Percentiles rank a stretch among this genome's conserved stretches.
These are phyloP conservation scores for Claviceps fusiformis DNA, from an alignment of 2,329 filamentous ascomycete species.

Conservation along the genomic window DNA sequence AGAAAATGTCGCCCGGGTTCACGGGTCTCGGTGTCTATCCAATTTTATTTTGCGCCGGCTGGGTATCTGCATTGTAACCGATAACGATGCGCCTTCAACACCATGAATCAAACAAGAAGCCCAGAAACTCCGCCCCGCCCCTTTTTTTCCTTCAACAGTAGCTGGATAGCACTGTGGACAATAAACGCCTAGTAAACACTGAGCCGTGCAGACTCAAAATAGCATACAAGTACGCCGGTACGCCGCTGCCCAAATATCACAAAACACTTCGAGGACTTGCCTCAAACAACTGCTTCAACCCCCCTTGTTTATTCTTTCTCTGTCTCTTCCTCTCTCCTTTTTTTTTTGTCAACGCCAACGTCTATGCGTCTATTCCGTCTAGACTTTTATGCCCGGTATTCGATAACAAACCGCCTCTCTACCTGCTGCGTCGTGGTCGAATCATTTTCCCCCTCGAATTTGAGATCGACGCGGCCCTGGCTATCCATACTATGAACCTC, in stretches of 20 bases:
- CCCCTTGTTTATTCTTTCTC: neutral
- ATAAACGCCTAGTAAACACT: neutral
- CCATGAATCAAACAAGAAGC: neutral
- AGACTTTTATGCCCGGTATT: conserved; percentile 40
- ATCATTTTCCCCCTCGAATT: conserved; percentile 71
- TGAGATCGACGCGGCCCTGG: conserved; percentile 44
- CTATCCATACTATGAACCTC: conserved; percentile 60
- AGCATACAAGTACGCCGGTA: neutral
- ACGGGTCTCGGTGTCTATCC: neutral
- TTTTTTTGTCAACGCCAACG: neutral
- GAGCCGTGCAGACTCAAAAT: too few species aligned
- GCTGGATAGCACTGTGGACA: neutral
- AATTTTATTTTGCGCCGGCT: neutral
- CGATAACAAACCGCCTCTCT: conserved; percentile 62
- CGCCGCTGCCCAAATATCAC: neutral
- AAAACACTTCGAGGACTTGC: neutral
- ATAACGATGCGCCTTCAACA: neutral
- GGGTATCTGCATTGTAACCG: neutral
- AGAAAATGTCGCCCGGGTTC: too few species aligned
- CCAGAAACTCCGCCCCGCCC: neutral
- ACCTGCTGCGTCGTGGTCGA: conserved; percentile 62
- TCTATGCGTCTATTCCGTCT: too few species aligned
- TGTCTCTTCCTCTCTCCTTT: neutral
- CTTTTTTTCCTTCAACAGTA: neutral
- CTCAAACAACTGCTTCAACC: too few species aligned